These are phyloP conservation scores for Botrytis medusae DNA, from an alignment of 2,329 filamentous ascomycete species.

Conservation along the genomic window DNA sequence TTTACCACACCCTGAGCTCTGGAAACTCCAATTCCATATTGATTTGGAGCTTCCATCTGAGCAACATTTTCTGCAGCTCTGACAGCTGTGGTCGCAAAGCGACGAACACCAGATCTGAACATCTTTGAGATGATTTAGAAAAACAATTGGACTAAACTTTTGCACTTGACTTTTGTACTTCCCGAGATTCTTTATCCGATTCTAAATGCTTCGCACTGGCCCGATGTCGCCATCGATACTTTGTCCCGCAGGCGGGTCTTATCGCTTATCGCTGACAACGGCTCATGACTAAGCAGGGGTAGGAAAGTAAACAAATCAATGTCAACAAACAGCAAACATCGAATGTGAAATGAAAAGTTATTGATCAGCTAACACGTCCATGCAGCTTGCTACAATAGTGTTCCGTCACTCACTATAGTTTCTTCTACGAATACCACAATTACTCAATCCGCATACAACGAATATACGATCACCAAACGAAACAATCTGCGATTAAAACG, in stretches of 20 bases:
- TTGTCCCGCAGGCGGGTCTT: conserved; percentile 14
- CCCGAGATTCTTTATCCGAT: conserved; percentile 10
- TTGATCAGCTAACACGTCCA: not conserved
- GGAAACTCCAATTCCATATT: conserved; percentile 62
- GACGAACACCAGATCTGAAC: conserved; percentile 56
- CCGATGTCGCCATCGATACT: not conserved
- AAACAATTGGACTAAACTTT: not conserved
- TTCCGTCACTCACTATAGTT: not conserved
- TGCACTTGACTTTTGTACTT: not conserved
- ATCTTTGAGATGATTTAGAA: conserved; percentile 42
- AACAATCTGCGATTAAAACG: not conserved
- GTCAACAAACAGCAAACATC: conserved; percentile 19
- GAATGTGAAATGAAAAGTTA: conserved; percentile 2
- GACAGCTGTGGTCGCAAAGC: conserved; percentile 55
- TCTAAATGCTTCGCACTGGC: not conserved
- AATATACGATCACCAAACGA: not conserved
- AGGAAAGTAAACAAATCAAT: conserved; percentile 21
- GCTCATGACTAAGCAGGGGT: conserved; percentile 20
- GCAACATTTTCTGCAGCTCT: conserved; percentile 48
- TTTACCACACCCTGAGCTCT: conserved; percentile 65
- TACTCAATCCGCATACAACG: not conserved
- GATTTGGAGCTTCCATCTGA: conserved; percentile 50
- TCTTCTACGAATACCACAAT: not conserved
- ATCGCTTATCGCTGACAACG: conserved; percentile 17
- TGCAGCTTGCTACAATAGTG: not conserved